A percentile compares a stretch with the other conserved stretches of the same genome.
These are phyloP conservation scores for Parafenestella ontariensis DNA, from an alignment of 2,329 filamentous ascomycete genomes.

Conservation along the genomic window DNA sequence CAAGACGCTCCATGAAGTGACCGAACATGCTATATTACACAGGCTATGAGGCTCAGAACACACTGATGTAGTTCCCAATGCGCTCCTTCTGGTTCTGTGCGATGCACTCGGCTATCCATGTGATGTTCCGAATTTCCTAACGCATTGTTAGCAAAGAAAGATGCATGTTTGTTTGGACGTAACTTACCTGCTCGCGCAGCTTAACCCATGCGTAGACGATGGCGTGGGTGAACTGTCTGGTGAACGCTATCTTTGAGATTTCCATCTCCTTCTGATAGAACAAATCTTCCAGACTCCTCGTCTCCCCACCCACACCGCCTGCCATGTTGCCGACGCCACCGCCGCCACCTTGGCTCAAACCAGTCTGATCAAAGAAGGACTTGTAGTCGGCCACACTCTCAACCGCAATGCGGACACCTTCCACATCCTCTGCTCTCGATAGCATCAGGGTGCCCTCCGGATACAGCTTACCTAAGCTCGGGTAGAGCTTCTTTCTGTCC, in stretches of 20 bases:
- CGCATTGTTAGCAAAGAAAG: constrained; percentile 17
- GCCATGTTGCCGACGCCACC: constrained; percentile 83
- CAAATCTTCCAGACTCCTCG: constrained; percentile 92
- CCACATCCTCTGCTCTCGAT: constrained; percentile 90
- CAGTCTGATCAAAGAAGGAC: constrained; percentile 92
- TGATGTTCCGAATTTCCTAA: constrained; percentile 98
- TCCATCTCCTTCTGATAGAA: constrained; percentile 99
- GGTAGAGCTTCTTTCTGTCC: constrained; percentile 96
- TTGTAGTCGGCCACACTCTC: constrained; percentile 95
- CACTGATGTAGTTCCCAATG: constrained; percentile 98
- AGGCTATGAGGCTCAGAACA: constrained; percentile 63
- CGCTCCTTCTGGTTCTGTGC: constrained; percentile 99
- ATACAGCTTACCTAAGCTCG: constrained; percentile 86
- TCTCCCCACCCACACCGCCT: constrained; percentile 78
- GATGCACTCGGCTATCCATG: constrained; percentile 99
- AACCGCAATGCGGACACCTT: constrained; percentile 90
- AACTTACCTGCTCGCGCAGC: constrained; percentile 88
- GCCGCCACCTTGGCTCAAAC: constrained; percentile 74
- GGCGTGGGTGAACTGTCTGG: constrained; percentile 91
- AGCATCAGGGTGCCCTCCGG: constrained; percentile 96
- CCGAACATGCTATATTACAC: constrained; percentile 36
- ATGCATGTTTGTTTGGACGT: neutral
- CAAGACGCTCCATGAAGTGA: constrained; percentile 34
- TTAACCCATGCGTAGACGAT: constrained; percentile 99
- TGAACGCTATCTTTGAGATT: constrained; percentile 93